Base-by-base conservation (phyloP, 2,329 filamentous ascomycete species). In the Aspergillus cejpii region DNA sequence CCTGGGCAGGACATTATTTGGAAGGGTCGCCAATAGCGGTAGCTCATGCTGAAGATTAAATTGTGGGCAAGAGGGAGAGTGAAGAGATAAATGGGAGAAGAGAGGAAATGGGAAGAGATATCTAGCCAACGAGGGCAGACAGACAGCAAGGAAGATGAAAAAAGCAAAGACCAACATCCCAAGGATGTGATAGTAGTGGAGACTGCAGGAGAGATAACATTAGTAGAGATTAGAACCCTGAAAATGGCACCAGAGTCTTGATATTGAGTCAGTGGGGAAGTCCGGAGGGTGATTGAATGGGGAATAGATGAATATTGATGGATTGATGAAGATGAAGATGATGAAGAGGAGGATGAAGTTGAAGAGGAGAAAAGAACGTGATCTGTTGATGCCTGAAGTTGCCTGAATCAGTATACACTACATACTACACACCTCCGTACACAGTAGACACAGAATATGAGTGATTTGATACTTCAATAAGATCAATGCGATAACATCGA, bases 1-100 rank as follows among this genome's bases (percentile, higher is more conserved):
- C 36, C 50, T 48, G 52, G 46, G 55, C 48, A 59, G 57, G 53
- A 49, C 49, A 41, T 20, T 50, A 53, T 48, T 48, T 45, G 27
- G 33, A 41, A 36, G 26, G 43, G 43, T 31, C 50, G 49, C 51
- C 57, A 44, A 59, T 59, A 59, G 54, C 51, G 34, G 37, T 36
- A 41, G 26, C 6, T 20, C 31, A 34, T 34, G 31, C 10, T 34
- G 15, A 19, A 19, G 5, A 11, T 8, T 14, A 29, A 24, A 24
- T 24, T 15, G 34, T 28, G 31, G 15, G 11, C 6, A 23, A 14
- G 23, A 26, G 10, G 20, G 8, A 15, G 6, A 20, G 31, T 26
- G 15, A 28, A 23, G 10, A 21, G 24, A 41, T 31, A 38, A 27
- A 37, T 14, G 27, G 17, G 27, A n/a, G 12, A 24, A n/a, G 10